These are phyloP conservation scores for Plasmopara viticola DNA, from an alignment of 352 stramenopile species.

Conservation along the genomic window DNA sequence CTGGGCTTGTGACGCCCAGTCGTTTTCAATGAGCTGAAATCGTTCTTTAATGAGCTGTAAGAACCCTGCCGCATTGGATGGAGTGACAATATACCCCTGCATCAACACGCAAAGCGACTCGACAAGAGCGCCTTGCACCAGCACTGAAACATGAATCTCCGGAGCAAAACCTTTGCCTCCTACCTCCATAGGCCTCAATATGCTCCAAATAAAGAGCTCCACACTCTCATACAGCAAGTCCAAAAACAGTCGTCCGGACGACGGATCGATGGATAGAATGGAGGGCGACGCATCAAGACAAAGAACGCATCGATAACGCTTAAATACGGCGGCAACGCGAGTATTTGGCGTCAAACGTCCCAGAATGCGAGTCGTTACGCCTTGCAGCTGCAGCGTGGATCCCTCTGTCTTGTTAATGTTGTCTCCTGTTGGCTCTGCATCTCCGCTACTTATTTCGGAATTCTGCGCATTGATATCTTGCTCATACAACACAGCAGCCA, in stretches of 20 bases:
- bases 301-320: slow-evolving; percentile 74
- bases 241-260: slow-evolving; percentile 65
- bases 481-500: slow-evolving; percentile 42
- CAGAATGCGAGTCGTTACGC: slow-evolving; percentile 14
- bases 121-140: slow-evolving; percentile 72
- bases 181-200: slow-evolving; percentile 57
- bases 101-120: slow-evolving; percentile 79
- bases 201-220: slow-evolving; percentile 67
- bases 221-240: slow-evolving; percentile 78
- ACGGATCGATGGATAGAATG: slow-evolving; percentile 72
- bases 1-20: slow-evolving; percentile 54
- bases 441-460: slow-evolving; percentile 3
- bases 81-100: slow-evolving; percentile 71
- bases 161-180: slow-evolving; percentile 40
- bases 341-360: slow-evolving; percentile 43
- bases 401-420: slow-evolving; percentile 14
- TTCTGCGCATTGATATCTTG: background rate
- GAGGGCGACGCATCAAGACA: slow-evolving; percentile 83
- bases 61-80: slow-evolving; percentile 45
- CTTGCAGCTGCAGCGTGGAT: slow-evolving; percentile 17
- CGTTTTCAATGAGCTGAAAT: slow-evolving; percentile 75
- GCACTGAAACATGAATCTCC: slow-evolving; percentile 72
- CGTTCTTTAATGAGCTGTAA: slow-evolving; percentile 67
- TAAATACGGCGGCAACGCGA: slow-evolving; percentile 54
- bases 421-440: slow-evolving; percentile 2